Base-by-base conservation (phyloP, 169 alveolate genomes). In the Plasmodium knowlesi region DNA sequence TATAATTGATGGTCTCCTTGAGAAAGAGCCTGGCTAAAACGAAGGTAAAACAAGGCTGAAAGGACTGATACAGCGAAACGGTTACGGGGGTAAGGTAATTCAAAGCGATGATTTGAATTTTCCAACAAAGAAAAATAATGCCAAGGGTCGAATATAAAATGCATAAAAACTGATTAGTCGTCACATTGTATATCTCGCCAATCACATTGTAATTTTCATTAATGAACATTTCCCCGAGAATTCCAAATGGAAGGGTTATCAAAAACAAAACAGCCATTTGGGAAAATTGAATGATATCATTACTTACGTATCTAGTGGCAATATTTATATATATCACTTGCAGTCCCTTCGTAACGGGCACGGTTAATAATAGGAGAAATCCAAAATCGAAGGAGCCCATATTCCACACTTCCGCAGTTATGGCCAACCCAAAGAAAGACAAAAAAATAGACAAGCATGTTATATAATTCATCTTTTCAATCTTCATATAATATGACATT, bases 11-110 rank as follows among this genome's bases (percentile, higher is more conserved):
- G 34, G 61, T 71, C 72, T 95, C 96, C 37, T 83, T 94, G 19
- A 95, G 88, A 61, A 95, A 86, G 12, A 95, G 80, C 39, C 76
- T 73, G 25, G 95, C 96, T 25, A 95, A 82, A 1, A 95, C 67
- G 57, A 95, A 92, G 37, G 96, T 95, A 25, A 95, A 92, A 10
- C 84, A 93, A 14, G 96, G 96, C 37, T 93, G 92, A 41, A 95
- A 82, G 5, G 96, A 88, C n/a, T 95, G 96, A 67, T 83, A 95
- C 53, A 95, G 67, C 22, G 96, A 84, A 37, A 95, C 96, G 9
- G 89, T 93, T 22, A 84, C 90, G 6, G 96, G 95, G 39, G 93
- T 76, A 72, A 95, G 61, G 89, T 78, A 30, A 86, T 83, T 93
- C 70, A 92, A 81, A 25, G 88, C 92, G 14, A 88, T 82, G 46